These are phyloP conservation scores for Hondaea fermentalgiana DNA, from an alignment of 108 stramenopile species.

Conservation along the genomic window DNA sequence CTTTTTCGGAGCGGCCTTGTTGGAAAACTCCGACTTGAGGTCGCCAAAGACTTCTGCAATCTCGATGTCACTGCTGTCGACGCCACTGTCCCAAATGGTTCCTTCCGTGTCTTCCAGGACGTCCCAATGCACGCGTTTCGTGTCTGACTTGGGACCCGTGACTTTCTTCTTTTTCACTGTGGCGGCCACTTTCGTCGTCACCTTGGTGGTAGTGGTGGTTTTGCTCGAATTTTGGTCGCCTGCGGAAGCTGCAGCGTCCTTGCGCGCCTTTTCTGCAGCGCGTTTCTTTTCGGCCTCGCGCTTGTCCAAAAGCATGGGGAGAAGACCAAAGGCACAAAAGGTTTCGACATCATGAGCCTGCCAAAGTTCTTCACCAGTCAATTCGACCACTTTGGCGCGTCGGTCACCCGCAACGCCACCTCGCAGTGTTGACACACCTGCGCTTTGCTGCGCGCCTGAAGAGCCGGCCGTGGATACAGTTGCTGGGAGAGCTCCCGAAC, in stretches of 20 bases:
- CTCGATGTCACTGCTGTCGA: not conserved
- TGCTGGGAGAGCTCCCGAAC: too few species aligned
- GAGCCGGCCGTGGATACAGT: too few species aligned
- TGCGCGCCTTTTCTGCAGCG: not conserved
- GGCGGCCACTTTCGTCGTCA: not conserved
- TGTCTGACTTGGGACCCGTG: conserved; percentile 8
- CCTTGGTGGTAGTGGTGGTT: not conserved
- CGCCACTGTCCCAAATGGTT: conserved; percentile 20
- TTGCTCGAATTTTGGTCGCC: not conserved
- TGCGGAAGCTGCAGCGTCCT: not conserved
- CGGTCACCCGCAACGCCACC: not conserved
- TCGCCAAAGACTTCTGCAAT: conserved; percentile 20
- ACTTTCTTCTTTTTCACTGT: conserved; percentile 18
- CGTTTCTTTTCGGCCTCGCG: not conserved
- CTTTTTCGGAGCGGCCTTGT: not conserved
- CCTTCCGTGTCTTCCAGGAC: conserved; percentile 4
- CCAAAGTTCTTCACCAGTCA: not conserved
- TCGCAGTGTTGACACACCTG: too few species aligned
- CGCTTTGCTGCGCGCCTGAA: too few species aligned
- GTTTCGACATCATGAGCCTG: not conserved
- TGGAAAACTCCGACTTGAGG: conserved; percentile 20
- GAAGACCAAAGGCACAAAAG: not conserved
- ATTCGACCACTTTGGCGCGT: not conserved
- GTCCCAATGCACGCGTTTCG: conserved; percentile 27
- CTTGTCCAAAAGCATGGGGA: not conserved